Evolutionary conservation across 148 eudicot genomes (phyloP).

Genomic region (Fallopia convolvulus): DNA sequence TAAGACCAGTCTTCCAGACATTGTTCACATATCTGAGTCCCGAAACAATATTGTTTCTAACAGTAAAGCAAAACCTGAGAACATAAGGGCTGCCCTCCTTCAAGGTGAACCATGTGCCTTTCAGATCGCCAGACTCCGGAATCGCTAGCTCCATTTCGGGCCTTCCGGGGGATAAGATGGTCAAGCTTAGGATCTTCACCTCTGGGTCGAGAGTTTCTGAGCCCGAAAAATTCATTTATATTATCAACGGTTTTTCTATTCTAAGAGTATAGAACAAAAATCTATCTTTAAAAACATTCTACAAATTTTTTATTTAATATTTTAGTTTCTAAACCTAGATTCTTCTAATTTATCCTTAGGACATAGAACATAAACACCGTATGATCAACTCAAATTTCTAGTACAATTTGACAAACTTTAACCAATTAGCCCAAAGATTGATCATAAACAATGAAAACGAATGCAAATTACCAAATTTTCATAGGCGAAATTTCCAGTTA

Average conservation of each 20-base stretch:
- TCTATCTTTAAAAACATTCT: too few relatives aligned
- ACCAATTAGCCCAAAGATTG: background rate
- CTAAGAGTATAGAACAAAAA: too few relatives aligned
- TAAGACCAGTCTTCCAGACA: constrained; percentile 81
- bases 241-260: background rate
- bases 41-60: constrained; percentile 66
- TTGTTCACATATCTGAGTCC: constrained; percentile 71
- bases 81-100: constrained; percentile 75
- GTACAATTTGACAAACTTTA: background rate
- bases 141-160: constrained; percentile 48
- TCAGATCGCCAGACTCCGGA: constrained; percentile 43
- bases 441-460: constrained; percentile 6
- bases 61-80: constrained; percentile 59
- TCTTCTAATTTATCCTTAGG: background rate
- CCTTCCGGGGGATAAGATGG: constrained; percentile 54
- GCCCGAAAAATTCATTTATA: background rate
- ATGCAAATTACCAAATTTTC: background rate
- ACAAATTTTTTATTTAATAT: too few relatives aligned
- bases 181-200: constrained; percentile 59
- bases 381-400: background rate
- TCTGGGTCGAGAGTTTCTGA: constrained; percentile 59
- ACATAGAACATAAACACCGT: background rate
- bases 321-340: too few relatives aligned
- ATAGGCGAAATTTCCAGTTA: too few relatives aligned
- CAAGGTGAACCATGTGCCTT: constrained; percentile 69